Base-by-base conservation (phyloP, 306 rosid genomes). In the Gynostemma pentaphyllum region DNA sequence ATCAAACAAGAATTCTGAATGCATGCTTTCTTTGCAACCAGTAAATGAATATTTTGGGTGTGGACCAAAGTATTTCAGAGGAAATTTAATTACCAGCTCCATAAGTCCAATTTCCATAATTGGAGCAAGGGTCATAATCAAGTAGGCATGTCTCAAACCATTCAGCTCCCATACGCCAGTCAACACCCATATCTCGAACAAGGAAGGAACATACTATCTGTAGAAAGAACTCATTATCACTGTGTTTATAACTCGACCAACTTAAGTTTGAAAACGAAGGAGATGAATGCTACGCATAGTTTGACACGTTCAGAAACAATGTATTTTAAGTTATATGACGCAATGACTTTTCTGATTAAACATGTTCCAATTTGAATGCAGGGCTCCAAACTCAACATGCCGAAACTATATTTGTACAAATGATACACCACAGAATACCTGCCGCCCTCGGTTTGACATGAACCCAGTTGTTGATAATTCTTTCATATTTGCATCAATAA, bases 111-210 rank as follows among this genome's bases (percentile, higher is more conserved):
- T 88, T 92, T 57, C 95, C 99, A 64, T 92, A 88, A 71, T 92
- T 92, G 71, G 99, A 88, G 76, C 96, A 86, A 7, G 99, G 99
- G 67, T 92, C 99, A 63, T 88, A 92, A 75, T 92, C 99, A 76
- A 92, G 78, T 54, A 86, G 95, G 74, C 96, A 92, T 5, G 90
- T 80, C 84, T 92, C 99, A 57, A 92, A 92, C 99, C 99, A 92
- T 74, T 92, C 99, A 36, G 99, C 99, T 30, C 99, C 99, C 96
- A 92, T 86, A 55, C 95, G 95, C 96, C 99, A 92, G 74, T 92
- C 99, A 50, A 92, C 78, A 34, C 96, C 95, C 96, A 88, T 86
- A 66, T 82, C 99, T 21, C 96, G 95, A 75, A 86, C 96, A 34
- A 92, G 88, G 78, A 88, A 88, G 52, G 99, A 92, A 53, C 99